Evolutionary conservation across 2,329 filamentous ascomycete species (phyloP).

Genomic region (Colletotrichum echinochloae): DNA sequence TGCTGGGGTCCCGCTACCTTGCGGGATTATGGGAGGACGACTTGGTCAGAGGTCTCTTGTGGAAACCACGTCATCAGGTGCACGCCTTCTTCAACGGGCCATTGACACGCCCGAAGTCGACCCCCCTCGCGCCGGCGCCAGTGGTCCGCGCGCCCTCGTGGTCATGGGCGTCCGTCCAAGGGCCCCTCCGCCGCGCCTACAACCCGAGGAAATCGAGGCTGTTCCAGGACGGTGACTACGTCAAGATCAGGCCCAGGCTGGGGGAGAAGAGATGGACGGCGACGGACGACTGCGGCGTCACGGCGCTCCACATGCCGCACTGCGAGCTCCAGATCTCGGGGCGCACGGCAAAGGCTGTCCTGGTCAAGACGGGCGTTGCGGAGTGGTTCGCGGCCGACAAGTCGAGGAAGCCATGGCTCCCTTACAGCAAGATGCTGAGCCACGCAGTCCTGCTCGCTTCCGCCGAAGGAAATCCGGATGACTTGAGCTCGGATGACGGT

Average conservation of each 20-base stretch:
- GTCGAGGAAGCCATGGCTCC: background rate
- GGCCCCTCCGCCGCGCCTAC: background rate
- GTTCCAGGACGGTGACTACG: background rate
- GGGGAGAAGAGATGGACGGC: background rate
- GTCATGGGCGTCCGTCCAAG: constrained; percentile 32
- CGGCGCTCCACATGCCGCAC: constrained; percentile 14
- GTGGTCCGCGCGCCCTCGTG: constrained; percentile 25
- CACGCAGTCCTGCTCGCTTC: constrained; percentile 1
- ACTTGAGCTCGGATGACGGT: background rate
- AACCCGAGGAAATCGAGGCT: background rate
- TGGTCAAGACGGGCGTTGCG: background rate
- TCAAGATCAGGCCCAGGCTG: constrained; percentile 9
- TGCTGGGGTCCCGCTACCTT: constrained; percentile 11
- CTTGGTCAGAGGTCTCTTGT: constrained; percentile 18
- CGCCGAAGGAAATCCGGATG: background rate
- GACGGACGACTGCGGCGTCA: background rate
- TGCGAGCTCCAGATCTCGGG: constrained; percentile 15
- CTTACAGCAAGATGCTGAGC: background rate
- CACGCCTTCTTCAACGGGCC: background rate
- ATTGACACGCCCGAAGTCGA: constrained; percentile 12
- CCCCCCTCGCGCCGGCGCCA: constrained; percentile 6
- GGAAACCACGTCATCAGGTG: constrained; percentile 24
- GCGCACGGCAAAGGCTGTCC: background rate
- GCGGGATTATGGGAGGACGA: constrained; percentile 26
- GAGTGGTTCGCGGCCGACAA: constrained; percentile 1